phyloP scores from a whole-genome alignment of 352 stramenopile genomes.

The Saprolegnia parasitica region DNA sequence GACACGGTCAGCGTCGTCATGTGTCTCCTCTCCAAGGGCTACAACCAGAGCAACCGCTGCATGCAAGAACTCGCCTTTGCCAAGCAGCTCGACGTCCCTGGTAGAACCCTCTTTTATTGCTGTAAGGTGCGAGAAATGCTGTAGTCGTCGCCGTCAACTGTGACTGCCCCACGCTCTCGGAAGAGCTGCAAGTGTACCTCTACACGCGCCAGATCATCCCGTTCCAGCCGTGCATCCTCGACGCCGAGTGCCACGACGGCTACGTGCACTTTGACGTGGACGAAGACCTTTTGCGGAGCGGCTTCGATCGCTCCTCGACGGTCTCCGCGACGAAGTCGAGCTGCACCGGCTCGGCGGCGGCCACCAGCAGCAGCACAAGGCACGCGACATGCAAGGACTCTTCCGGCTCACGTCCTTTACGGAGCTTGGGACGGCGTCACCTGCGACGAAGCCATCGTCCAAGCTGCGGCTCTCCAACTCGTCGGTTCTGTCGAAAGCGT shows the following conservation, averaged over 20 bases:
- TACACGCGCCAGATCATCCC: slow-evolving; percentile 80
- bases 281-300: slow-evolving; percentile 46
- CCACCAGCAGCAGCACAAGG: slow-evolving; percentile 11
- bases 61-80: slow-evolving; percentile 16
- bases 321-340: slow-evolving; percentile 68
- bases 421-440: neutral
- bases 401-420: slow-evolving; percentile 5
- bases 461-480: neutral
- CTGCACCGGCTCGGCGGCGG: slow-evolving; percentile 49
- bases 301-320: slow-evolving; percentile 63
- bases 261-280: slow-evolving; percentile 51
- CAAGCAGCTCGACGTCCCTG: slow-evolving; percentile 11
- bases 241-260: slow-evolving; percentile 54
- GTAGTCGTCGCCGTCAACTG: slow-evolving; percentile 27
- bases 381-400: neutral
- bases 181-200: slow-evolving; percentile 81
- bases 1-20: slow-evolving; percentile 16
- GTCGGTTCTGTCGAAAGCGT: neutral
- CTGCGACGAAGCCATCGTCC: neutral
- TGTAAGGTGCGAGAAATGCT: too few species aligned
- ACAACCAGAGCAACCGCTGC: slow-evolving; percentile 10
- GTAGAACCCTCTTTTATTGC: slow-evolving; percentile 48
- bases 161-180: slow-evolving; percentile 48
- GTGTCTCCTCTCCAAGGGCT: slow-evolving; percentile 17
- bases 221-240: slow-evolving; percentile 66